These are phyloP conservation scores for Boletus rufocinnamomeus DNA, from an alignment of 768 basidiomycete species.

Conservation along the genomic window DNA sequence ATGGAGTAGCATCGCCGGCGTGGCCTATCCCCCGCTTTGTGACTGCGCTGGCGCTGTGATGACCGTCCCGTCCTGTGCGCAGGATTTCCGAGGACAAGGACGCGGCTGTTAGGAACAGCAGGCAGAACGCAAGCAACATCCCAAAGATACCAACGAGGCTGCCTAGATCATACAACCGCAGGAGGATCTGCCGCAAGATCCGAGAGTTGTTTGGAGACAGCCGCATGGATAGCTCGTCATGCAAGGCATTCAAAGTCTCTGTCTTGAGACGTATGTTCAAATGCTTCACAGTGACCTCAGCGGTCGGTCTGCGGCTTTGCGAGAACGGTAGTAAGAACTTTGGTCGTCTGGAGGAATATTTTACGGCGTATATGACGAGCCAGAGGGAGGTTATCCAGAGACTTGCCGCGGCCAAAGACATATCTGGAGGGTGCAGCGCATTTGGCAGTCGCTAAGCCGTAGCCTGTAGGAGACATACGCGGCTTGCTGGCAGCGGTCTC, in stretches of 20 bases:
- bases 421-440: slow-evolving; percentile 7
- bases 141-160: slow-evolving; percentile 47
- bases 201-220: slow-evolving; percentile 37
- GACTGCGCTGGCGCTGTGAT: slow-evolving; percentile 9
- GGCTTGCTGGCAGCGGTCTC: neutral
- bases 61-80: neutral
- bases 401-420: slow-evolving; percentile 22
- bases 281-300: slow-evolving; percentile 28
- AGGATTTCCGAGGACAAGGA: slow-evolving; percentile 24
- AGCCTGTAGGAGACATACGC: too few species aligned
- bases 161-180: slow-evolving; percentile 53
- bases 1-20: neutral
- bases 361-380: slow-evolving; percentile 29
- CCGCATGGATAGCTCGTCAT: slow-evolving; percentile 44
- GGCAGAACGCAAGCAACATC: slow-evolving; percentile 43
- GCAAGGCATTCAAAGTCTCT: slow-evolving; percentile 47
- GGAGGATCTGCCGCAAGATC: slow-evolving; percentile 31
- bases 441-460: neutral
- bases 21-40: slow-evolving; percentile 19
- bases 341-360: slow-evolving; percentile 21
- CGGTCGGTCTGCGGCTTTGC: slow-evolving; percentile 20
- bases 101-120: slow-evolving; percentile 40
- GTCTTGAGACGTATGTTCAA: slow-evolving; percentile 46
- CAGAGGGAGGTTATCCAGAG: slow-evolving; percentile 29
- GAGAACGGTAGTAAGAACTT: slow-evolving; percentile 27